Evolutionary conservation across 768 basidiomycete genomes (phyloP).

Genomic region (Lactarius trivialis): DNA sequence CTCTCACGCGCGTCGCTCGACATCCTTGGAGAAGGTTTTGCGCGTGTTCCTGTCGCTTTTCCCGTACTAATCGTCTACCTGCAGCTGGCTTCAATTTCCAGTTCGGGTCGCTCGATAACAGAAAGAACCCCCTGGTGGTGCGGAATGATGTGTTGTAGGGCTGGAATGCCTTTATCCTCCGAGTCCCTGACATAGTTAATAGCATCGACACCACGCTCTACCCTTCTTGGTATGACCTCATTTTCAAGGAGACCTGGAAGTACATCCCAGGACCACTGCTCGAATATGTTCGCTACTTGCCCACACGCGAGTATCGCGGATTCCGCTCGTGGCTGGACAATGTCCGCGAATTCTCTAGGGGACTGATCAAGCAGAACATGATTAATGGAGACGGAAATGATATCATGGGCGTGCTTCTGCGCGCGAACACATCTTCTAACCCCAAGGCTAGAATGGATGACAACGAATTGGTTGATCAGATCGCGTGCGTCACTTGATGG

Average conservation of each 20-base stretch:
- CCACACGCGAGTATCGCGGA: not conserved
- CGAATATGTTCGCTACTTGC: not conserved
- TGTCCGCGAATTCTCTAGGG: not conserved
- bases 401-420: not conserved
- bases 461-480: not conserved
- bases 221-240: conserved; percentile 2
- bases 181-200: not conserved
- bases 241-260: not conserved
- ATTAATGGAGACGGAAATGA: not conserved
- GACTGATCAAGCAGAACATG: not conserved
- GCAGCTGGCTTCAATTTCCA: conserved; percentile 26
- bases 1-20: conserved; percentile 26
- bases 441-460: not conserved
- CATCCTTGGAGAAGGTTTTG: conserved; percentile 26
- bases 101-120: conserved; percentile 25
- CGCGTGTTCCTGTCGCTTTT: not conserved
- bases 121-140: conserved; percentile 21
- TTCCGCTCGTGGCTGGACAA: not conserved
- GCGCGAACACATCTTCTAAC: not conserved
- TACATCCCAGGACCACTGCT: not conserved
- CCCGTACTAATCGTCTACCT: not conserved
- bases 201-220: conserved; percentile 2
- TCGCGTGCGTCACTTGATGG: not conserved
- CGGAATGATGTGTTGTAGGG: conserved; percentile 24
- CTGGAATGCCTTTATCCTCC: too few species aligned